Evolutionary conservation across 1,139 yeast genomes (phyloP), one percentile per base, ranked within the genome.

Genomic region (Suhomyces maxii): DNA sequence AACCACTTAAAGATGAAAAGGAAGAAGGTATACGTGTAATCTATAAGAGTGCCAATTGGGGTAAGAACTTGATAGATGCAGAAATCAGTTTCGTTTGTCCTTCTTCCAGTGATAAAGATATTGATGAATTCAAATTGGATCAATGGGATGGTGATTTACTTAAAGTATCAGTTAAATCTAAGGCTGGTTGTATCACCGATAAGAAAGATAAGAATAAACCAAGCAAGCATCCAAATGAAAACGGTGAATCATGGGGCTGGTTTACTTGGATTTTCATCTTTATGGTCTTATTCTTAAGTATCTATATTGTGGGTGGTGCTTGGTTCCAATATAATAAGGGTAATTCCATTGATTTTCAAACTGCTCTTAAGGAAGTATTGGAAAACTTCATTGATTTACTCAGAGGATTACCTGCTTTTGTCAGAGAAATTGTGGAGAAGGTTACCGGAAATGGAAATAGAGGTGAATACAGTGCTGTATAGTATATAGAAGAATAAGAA

Each of bases 401-500:
- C 36, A 71, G 74, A 28, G 84, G 90, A 6, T 68, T 89, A 44
- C 95, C 97, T 4, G 83, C 82, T 35, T 86, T 91, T 54, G 60
- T 81, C 33, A 77, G 74, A 52, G 97, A 90, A 64, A 77, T 90
- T 6, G 70, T 83, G 37, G 81, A 80, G 48, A 88, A 84, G 55
- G 73, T 91, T 51, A 78, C 89, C 26, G 89, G 95, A n/a, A 71
- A 75, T 52, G 65, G 75, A 40, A 76, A 76, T 56, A 80, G 97
- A 62, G 96, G 95, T 13, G 97, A 96, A 31, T 90, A 90, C 64
- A 85, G 95, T 63, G 97, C 97, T 32, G 96, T 90, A 8, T 90
- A 73, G 28, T 8, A 26, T 11, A 12, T 18, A 18, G 23, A 18
- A 18, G 6, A 18, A 18, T 18, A 18, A 4, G 23, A 18, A 18